These are phyloP conservation scores for Beauveria rudraprayagi DNA, from an alignment of 2,329 filamentous ascomycete genomes.

Conservation along the genomic window DNA sequence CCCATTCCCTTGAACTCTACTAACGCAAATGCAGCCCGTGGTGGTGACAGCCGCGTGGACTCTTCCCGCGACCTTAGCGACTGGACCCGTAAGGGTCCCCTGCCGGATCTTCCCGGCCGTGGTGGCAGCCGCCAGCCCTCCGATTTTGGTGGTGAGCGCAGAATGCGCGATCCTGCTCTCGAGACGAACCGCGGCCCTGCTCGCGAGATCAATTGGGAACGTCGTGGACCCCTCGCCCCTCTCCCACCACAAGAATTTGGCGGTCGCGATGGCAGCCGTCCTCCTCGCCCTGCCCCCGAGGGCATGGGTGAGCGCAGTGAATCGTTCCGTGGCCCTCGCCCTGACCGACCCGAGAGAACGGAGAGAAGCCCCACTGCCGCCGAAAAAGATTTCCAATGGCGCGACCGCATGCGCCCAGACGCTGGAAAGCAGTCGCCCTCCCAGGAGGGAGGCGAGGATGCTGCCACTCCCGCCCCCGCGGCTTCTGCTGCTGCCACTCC, in stretches of 20 bases:
- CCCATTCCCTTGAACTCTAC: conserved; percentile 10
- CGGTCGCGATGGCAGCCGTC: conserved; percentile 48
- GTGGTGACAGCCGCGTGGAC: conserved; percentile 56
- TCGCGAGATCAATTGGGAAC: conserved; percentile 83
- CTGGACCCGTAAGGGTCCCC: conserved; percentile 89
- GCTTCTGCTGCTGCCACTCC: conserved; percentile 51
- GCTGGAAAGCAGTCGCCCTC: conserved; percentile 52
- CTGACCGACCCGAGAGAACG: conserved; percentile 54
- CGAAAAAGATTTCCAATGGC: conserved; percentile 91
- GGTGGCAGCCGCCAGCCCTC: conserved; percentile 36
- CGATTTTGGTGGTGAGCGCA: conserved; percentile 50
- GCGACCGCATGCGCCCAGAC: conserved; percentile 84
- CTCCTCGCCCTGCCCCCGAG: conserved; percentile 37
- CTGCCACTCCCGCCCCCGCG: conserved; percentile 58
- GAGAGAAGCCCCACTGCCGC: conserved; percentile 77
- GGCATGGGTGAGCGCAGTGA: conserved; percentile 51
- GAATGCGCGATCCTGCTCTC: conserved; percentile 52
- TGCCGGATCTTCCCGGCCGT: conserved; percentile 60
- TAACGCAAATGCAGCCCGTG: conserved; percentile 62
- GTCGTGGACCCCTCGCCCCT: conserved; percentile 83
- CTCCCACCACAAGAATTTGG: conserved; percentile 44
- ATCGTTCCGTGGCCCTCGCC: conserved; percentile 53
- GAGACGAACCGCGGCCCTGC: conserved; percentile 48
- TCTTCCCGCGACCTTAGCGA: conserved; percentile 70
- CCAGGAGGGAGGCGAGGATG: conserved; percentile 66